These are phyloP conservation scores for Tolypocladium album DNA, from an alignment of 2,329 filamentous ascomycete genomes.

Conservation along the genomic window DNA sequence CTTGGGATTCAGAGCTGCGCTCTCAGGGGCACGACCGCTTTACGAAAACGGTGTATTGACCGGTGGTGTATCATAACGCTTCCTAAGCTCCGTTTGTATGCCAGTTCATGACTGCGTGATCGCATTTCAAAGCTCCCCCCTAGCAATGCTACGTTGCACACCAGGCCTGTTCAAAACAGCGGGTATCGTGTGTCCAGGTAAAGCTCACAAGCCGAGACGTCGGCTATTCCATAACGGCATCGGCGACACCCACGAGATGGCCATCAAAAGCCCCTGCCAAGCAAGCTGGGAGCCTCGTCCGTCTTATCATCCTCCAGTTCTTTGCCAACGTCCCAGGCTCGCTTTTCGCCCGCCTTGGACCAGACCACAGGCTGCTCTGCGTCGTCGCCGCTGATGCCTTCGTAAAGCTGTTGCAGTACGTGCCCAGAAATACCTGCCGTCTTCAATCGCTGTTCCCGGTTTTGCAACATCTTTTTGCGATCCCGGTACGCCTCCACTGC, in stretches of 20 bases:
- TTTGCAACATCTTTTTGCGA: constrained; percentile 65
- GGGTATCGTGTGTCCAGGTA: background rate
- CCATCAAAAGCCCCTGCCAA: constrained; percentile 5
- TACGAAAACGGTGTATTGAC: background rate
- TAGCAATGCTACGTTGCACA: background rate
- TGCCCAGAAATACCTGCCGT: constrained; percentile 70
- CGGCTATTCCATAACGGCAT: background rate
- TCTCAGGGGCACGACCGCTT: background rate
- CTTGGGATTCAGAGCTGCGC: background rate
- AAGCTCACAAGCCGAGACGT: background rate
- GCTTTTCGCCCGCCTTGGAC: constrained; percentile 55
- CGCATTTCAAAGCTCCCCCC: background rate
- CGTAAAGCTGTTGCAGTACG: constrained; percentile 52
- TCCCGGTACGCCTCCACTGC: constrained; percentile 70
- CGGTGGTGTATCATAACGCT: background rate
- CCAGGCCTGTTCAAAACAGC: background rate
- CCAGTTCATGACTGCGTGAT: background rate
- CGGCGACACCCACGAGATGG: background rate
- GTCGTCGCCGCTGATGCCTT: constrained; percentile 36
- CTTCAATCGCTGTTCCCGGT: constrained; percentile 64
- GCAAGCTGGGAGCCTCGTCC: constrained; percentile 2
- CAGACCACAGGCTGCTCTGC: constrained; percentile 59
- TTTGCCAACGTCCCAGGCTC: constrained; percentile 52
- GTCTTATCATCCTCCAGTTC: constrained; percentile 4
- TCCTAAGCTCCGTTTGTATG: background rate